phyloP scores from a whole-genome alignment of 805 yeast species.

The Hanseniaspora guilliermondii region DNA sequence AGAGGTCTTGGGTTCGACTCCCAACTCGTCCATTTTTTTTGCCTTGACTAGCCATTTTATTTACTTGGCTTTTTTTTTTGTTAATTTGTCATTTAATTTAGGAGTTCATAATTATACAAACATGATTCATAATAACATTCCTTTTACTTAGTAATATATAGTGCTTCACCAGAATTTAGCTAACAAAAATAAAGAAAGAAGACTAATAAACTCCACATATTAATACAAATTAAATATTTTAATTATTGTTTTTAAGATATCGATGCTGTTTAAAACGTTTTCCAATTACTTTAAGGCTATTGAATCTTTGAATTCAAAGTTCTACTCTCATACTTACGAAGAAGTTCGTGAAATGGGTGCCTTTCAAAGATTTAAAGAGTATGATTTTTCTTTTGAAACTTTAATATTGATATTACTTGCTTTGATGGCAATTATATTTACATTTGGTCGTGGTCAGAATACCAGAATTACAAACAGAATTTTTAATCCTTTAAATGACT shows the following conservation, averaged over 20 bases:
- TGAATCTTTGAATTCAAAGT: constrained; percentile 24
- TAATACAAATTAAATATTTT: too few species aligned
- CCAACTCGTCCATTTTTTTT: constrained; percentile 20
- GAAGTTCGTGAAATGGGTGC: constrained; percentile 50
- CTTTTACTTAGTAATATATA: too few species aligned
- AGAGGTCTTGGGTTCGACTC: constrained; percentile 67
- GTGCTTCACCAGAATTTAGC: too few species aligned
- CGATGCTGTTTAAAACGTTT: not conserved
- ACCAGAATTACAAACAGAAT: constrained; percentile 40
- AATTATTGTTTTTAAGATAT: too few species aligned
- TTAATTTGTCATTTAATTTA: too few species aligned
- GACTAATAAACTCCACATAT: too few species aligned
- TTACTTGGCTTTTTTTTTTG: too few species aligned
- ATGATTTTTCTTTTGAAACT: constrained; percentile 70
- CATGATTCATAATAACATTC: too few species aligned
- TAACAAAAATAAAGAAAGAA: not conserved
- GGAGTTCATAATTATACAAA: too few species aligned
- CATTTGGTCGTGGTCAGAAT: constrained; percentile 51
- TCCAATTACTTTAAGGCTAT: constrained; percentile 15
- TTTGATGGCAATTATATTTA: constrained; percentile 39
- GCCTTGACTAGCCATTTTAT: too few species aligned
- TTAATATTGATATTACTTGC: constrained; percentile 41
- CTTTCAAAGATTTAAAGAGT: constrained; percentile 41
- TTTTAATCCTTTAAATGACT: constrained; percentile 38
- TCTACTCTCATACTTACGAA: constrained; percentile 29